Percentiles rank a stretch among this genome's conserved stretches.
phyloP scores from a whole-genome alignment of 805 yeast species.

The Priceomyces fermenticarens region DNA sequence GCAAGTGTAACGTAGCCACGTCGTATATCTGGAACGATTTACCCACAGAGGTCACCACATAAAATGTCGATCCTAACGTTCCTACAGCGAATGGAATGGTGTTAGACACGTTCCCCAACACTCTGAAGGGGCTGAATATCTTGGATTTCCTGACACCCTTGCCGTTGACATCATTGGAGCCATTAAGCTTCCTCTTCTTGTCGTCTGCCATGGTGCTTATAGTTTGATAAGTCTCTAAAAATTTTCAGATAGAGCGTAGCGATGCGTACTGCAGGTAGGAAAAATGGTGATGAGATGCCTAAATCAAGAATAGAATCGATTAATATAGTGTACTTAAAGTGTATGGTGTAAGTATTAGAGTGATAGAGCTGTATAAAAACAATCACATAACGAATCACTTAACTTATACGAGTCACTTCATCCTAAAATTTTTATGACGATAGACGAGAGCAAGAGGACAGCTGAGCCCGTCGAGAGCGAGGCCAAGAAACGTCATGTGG shows the following conservation, averaged over 20 bases:
- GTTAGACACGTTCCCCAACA: conserved; percentile 85
- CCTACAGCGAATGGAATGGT: conserved; percentile 85
- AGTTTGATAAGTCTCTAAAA: too few species aligned
- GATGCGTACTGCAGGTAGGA: too few species aligned
- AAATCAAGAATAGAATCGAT: too few species aligned
- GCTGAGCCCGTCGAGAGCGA: conserved; percentile 9
- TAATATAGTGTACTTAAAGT: too few species aligned
- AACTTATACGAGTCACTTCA: too few species aligned
- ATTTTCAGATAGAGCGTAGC: too few species aligned
- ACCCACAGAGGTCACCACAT: conserved; percentile 88
- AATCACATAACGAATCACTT: too few species aligned
- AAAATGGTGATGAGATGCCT: too few species aligned
- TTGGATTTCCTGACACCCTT: conserved; percentile 20
- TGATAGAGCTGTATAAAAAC: too few species aligned
- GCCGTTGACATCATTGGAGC: not conserved
- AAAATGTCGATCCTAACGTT: conserved; percentile 81
- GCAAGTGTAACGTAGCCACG: conserved; percentile 76
- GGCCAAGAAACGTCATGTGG: conserved; percentile 18
- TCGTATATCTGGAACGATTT: conserved; percentile 89
- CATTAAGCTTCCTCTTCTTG: conserved; percentile 29
- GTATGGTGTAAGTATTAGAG: too few species aligned
- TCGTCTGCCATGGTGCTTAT: conserved; percentile 10
- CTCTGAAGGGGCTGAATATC: conserved; percentile 83
- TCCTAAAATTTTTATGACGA: conserved; percentile 7
- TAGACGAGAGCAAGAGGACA: conserved; percentile 13